Evolutionary conservation across 2,329 filamentous ascomycete species (phyloP), one percentile per base, ranked within the genome.

Genomic region (Aspergillus pseudoterreus): DNA sequence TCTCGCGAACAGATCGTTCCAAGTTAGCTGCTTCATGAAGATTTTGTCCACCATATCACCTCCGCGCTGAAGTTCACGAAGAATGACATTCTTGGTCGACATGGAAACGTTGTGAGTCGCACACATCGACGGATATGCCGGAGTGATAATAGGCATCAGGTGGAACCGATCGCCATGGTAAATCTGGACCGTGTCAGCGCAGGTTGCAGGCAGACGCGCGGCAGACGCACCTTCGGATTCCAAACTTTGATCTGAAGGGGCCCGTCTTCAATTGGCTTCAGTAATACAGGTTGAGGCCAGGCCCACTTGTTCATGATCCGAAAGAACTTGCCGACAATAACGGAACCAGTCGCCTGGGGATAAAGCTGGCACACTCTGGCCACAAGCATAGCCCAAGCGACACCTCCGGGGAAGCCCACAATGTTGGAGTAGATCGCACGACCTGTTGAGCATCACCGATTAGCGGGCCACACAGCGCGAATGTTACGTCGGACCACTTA

Each of bases 371-470:
- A 97, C 39, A 97, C 89, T 57, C 94, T 83, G 47, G 94, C 94
- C 24, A 97, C 92, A 65, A 99, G 82, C 88, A 99, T 96, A 11
- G 92, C 94, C 90, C 92, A 99, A 4, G 94, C 94, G 38, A 99
- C 92, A 73, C 94, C 94, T 62, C 94, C 94, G 2, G 94, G 94
- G 61, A 94, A 99, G 22, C 94, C 94, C 71, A 96, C 91, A 57
- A 97, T 92, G 64, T 96, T 96, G 57, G 90, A 90, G 67, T 97
- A 97, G 44, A 97, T 90, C 21, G 89, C 94, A 55, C 92, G 88
- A 47, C 86, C 75, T 79, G 15, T 50, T 30, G 21, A 19, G 19
- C 4, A 36, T n/a, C 15, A 49, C 15, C 30, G 30, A 24, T 53
- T 43, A 45, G 41, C 43, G 27, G 8, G 41, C 6, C 6, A 15